Percentiles rank a stretch among this genome's conserved stretches.
Conservation (phyloP, 208 protist species). For the Leishmania braziliensis region DNA sequence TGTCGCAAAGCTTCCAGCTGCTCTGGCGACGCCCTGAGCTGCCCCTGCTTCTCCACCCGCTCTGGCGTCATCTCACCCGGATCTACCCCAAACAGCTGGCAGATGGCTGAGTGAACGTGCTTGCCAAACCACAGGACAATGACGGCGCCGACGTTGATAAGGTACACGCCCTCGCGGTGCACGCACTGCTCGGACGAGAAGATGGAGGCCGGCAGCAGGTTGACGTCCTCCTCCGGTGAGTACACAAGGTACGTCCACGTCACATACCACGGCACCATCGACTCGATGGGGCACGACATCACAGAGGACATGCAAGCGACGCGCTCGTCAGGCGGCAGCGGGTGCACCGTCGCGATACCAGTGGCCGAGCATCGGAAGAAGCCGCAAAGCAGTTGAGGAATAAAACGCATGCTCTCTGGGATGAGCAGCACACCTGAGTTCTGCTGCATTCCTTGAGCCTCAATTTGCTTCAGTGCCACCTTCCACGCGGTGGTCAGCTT, state of each 20-base stretch:
- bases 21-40: conserved; percentile 40
- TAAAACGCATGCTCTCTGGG: conserved; percentile 74
- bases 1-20: conserved; percentile 57
- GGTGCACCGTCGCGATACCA: conserved; percentile 42
- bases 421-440: conserved; percentile 55
- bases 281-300: conserved; percentile 66
- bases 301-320: conserved; percentile 75
- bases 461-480: conserved; percentile 47
- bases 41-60: conserved; percentile 14
- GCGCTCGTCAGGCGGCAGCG: conserved; percentile 68
- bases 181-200: conserved; percentile 67
- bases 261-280: conserved; percentile 66
- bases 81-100: conserved; percentile 50
- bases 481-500: conserved; percentile 54
- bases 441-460: conserved; percentile 41
- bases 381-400: conserved; percentile 77
- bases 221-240: conserved; percentile 46
- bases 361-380: conserved; percentile 75
- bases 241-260: conserved; percentile 80
- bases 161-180: conserved; percentile 56
- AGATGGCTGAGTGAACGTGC: conserved; percentile 39
- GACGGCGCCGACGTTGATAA: conserved; percentile 56
- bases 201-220: conserved; percentile 55
- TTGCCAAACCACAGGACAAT: conserved; percentile 84
- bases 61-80: conserved; percentile 24